Evolutionary conservation across 169 alveolate genomes (phyloP), one percentile per base, ranked within the genome.

Genomic region (Eimeria brunetti): DNA sequence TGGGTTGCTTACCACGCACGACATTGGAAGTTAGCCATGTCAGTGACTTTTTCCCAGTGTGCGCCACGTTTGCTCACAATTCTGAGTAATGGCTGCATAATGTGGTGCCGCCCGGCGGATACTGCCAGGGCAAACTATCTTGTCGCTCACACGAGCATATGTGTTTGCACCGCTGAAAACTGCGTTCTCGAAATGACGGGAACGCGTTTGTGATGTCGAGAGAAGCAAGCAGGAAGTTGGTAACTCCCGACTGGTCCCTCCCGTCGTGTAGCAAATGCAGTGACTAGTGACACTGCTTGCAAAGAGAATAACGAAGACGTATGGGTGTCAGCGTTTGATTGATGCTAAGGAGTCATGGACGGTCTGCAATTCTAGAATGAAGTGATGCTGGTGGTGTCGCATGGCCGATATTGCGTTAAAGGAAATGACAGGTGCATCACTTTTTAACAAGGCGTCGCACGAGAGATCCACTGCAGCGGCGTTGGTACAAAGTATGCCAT

Each of bases 11-110:
- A 27, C 96, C 96, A 36, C 27, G 89, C 71, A 80, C 78, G 33
- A 81, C 89, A 46, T 22, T 58, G 30, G 69, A 75, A 44, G 94
- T 95, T 60, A 88, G 94, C 49, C 96, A 95, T 36, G 92, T 89
- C 58, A 81, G 94, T n/a, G 96, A 95, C 33, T 94, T 89, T 81
- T 78, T 95, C 62, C 96, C 96, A 33, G 91, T 95, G 22, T 94
- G 96, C 51, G 96, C 88, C 51, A 94, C 96, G 12, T 89, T 89
- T 46, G 88, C 95, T 14, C 93, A 86, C 71, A 86, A 83, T 56
- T 51, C 90, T 18, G 90, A 83, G 88, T 78, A 78, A 51, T 38
- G 46, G 24, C 46, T 69, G 27, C 49, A 69, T 18, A 69, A 11
- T 27, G 67, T 78, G 36, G 44, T 14, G 58, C 56, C 38, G 49